phyloP scores from a whole-genome alignment of 2,329 filamentous ascomycete species.

The Dactylellina cionopaga region DNA sequence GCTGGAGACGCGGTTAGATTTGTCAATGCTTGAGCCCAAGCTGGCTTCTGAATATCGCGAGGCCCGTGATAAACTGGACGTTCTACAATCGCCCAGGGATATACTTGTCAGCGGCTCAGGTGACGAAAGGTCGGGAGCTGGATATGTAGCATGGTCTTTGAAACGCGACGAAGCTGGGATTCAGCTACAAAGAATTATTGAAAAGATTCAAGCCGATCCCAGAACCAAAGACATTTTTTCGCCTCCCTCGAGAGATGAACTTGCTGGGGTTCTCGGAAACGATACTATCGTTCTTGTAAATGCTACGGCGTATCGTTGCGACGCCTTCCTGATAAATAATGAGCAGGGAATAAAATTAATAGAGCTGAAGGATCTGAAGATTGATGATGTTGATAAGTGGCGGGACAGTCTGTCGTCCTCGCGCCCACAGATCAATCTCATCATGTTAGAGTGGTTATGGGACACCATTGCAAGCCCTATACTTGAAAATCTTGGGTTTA shows the following conservation, averaged over 20 bases:
- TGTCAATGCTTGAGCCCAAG: neutral
- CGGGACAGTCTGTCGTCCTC: neutral
- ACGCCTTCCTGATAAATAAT: constrained; percentile 1
- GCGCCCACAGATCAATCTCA: neutral
- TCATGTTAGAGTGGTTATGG: constrained; percentile 4
- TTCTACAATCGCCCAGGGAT: neutral
- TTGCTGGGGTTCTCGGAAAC: neutral
- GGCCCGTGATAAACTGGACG: constrained; percentile 24
- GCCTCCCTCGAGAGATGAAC: neutral
- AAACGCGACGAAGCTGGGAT: neutral
- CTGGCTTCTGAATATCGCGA: neutral
- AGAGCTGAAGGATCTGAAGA: neutral
- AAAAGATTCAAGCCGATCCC: neutral
- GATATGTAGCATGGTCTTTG: neutral
- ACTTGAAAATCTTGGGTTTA: neutral
- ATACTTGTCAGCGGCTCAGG: no score
- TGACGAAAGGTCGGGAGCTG: neutral
- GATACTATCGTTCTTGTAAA: constrained; percentile 7
- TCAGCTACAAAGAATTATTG: neutral
- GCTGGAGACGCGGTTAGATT: neutral
- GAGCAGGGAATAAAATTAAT: neutral
- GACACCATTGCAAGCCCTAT: neutral
- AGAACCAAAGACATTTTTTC: neutral
- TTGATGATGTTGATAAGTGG: neutral
- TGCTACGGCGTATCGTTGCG: neutral